phyloP scores from a whole-genome alignment of 2,329 filamentous ascomycete species.

The Fusarium liriodendri region DNA sequence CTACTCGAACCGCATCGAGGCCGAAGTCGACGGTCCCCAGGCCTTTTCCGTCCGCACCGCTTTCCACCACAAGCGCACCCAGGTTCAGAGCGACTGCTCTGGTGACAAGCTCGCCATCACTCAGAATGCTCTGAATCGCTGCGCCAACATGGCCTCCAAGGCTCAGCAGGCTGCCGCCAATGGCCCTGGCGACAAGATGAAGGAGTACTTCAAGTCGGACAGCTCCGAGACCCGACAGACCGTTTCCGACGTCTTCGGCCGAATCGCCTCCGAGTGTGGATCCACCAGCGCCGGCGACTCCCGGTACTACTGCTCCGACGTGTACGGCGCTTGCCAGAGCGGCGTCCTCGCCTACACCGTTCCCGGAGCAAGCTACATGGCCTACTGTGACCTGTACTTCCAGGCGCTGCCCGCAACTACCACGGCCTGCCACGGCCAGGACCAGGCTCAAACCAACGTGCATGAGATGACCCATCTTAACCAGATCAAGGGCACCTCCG shows the following conservation, averaged over 20 bases:
- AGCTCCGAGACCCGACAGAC: slow-evolving; percentile 55
- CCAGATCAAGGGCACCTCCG: slow-evolving; percentile 67
- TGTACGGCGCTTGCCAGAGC: slow-evolving; percentile 61
- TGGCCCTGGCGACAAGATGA: slow-evolving; percentile 61
- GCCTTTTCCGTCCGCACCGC: slow-evolving; percentile 63
- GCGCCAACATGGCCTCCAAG: slow-evolving; percentile 62
- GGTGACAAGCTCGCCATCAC: slow-evolving; percentile 58
- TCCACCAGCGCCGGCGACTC: slow-evolving; percentile 61
- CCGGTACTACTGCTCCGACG: slow-evolving; percentile 69
- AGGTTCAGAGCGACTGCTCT: slow-evolving; percentile 65
- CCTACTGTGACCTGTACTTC: slow-evolving; percentile 73
- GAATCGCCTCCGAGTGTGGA: slow-evolving; percentile 66
- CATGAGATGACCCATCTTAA: slow-evolving; percentile 75
- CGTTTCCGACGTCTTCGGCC: slow-evolving; percentile 63
- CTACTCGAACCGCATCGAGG: slow-evolving; percentile 67
- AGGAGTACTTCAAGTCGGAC: slow-evolving; percentile 74
- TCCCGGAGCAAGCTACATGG: slow-evolving; percentile 64
- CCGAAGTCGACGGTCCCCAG: slow-evolving; percentile 66
- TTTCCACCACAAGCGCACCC: slow-evolving; percentile 63
- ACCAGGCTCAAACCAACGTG: slow-evolving; percentile 72
- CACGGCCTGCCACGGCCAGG: slow-evolving; percentile 69
- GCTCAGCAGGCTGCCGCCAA: slow-evolving; percentile 64
- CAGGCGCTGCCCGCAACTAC: slow-evolving; percentile 61
- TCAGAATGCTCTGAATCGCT: slow-evolving; percentile 64
- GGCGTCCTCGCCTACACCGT: slow-evolving; percentile 72